phyloP scores from a whole-genome alignment of 805 yeast genomes.

The Kodamaea nitidulidarum region DNA sequence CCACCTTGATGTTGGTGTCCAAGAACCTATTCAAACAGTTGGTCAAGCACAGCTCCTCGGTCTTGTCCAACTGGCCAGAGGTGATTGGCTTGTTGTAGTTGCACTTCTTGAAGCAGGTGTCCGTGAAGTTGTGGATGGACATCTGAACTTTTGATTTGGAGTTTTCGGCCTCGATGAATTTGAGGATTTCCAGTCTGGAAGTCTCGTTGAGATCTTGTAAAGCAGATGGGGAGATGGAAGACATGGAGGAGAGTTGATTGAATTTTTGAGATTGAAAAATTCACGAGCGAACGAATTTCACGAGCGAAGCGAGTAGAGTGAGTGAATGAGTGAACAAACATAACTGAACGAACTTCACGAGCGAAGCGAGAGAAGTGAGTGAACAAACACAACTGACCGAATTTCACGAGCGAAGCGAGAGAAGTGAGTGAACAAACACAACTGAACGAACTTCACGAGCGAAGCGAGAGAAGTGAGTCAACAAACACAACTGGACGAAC shows the following conservation, averaged over 20 bases:
- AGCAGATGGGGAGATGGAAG: conserved; percentile 32
- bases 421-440: no score
- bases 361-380: no score
- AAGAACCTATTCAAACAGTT: conserved; percentile 83
- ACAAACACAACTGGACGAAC: no score
- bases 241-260: conserved; percentile 22
- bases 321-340: no score
- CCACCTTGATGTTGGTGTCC: conserved; percentile 83
- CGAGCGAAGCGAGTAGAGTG: no score
- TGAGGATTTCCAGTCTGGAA: conserved; percentile 68
- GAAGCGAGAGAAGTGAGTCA: no score
- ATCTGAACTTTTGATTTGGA: conserved; percentile 83
- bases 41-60: conserved; percentile 69
- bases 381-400: no score
- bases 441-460: conserved; percentile 7
- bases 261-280: no score
- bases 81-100: conserved; percentile 44
- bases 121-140: conserved; percentile 84
- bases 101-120: conserved; percentile 87
- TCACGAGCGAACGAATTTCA: no score
- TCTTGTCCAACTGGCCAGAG: conserved; percentile 45
- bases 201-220: conserved; percentile 52
- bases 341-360: no score
- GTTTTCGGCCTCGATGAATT: conserved; percentile 77
- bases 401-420: no score